Evolutionary conservation across 805 yeast genomes (phyloP).

Genomic region (Torulaspora franciscae): DNA sequence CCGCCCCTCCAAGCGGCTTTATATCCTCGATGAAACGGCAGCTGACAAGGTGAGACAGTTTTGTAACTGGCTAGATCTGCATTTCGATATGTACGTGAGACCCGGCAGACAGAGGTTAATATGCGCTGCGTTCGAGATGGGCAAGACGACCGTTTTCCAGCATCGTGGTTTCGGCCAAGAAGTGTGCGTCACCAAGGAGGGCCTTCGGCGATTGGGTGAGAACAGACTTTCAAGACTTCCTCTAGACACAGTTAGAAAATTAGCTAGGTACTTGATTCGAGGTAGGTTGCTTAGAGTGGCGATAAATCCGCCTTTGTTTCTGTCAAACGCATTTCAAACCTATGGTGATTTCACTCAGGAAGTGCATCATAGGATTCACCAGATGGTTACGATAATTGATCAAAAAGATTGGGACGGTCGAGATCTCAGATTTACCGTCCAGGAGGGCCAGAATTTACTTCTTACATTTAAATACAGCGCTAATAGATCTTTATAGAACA

Average conservation of each 20-base stretch:
- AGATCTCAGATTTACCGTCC: slow-evolving; percentile 7
- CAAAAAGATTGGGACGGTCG: slow-evolving; percentile 7
- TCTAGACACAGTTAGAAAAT: slow-evolving; percentile 6
- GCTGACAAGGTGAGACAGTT: slow-evolving; percentile 6
- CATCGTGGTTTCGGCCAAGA: slow-evolving; percentile 10
- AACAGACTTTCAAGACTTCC: slow-evolving; percentile 11
- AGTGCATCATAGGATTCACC: slow-evolving; percentile 8
- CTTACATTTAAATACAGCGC: slow-evolving; percentile 6
- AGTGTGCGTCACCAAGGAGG: slow-evolving; percentile 13
- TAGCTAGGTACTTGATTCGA: slow-evolving; percentile 8
- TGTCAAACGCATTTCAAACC: slow-evolving; percentile 8
- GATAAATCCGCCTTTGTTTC: slow-evolving; percentile 13
- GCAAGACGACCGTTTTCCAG: slow-evolving; percentile 3
- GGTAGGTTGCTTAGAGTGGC: slow-evolving; percentile 11
- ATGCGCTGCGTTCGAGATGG: slow-evolving; percentile 12
- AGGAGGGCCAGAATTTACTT: slow-evolving; percentile 8
- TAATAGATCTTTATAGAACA: background rate
- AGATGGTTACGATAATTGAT: slow-evolving; percentile 8
- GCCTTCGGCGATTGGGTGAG: slow-evolving; percentile 9
- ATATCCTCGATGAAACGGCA: background rate
- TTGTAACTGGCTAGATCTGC: slow-evolving; percentile 10
- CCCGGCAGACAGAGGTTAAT: slow-evolving; percentile 6
- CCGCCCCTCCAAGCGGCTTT: background rate
- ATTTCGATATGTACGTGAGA: slow-evolving; percentile 11
- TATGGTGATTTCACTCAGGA: slow-evolving; percentile 13